Conservation (phyloP, 1,284 basidiomycete genomes). For the Puccinia triticina region DNA sequence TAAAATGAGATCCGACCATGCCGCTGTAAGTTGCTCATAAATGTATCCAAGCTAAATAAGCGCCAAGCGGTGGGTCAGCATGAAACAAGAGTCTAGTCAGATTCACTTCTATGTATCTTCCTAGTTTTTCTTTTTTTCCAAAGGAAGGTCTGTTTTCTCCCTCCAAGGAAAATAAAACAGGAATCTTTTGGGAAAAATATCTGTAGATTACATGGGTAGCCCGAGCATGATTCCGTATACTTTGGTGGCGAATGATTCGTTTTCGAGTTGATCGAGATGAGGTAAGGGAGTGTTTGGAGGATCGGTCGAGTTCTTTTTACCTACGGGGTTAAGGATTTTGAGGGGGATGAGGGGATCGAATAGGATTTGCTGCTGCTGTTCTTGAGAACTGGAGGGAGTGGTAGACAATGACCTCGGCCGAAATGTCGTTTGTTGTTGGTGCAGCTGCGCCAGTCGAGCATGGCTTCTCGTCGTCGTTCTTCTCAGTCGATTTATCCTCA, state of each 20-base stretch:
- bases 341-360: slow-evolving; percentile 38
- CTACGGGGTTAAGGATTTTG: slow-evolving; percentile 23
- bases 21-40: slow-evolving; percentile 86
- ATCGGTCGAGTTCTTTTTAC: background rate
- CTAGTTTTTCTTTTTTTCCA: background rate
- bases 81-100: background rate
- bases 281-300: background rate
- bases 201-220: slow-evolving; percentile 25
- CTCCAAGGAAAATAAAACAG: background rate
- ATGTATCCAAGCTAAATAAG: slow-evolving; percentile 73
- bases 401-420: too few species aligned
- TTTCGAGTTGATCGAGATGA: slow-evolving; percentile 3
- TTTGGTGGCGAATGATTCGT: slow-evolving; percentile 7
- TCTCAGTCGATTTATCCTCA: too few species aligned
- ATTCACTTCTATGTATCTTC: background rate
- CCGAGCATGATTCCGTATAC: slow-evolving; percentile 41
- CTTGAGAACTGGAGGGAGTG: background rate
- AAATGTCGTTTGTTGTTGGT: too few species aligned
- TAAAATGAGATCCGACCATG: slow-evolving; percentile 95
- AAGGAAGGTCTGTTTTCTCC: background rate
- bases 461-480: too few species aligned
- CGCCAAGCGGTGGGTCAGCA: background rate
- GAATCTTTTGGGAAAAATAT: background rate
- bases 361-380: background rate
- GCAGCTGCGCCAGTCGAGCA: too few species aligned